phyloP scores from a whole-genome alignment of 176 grass and related monocot genomes.

The Thalia dealbata region DNA sequence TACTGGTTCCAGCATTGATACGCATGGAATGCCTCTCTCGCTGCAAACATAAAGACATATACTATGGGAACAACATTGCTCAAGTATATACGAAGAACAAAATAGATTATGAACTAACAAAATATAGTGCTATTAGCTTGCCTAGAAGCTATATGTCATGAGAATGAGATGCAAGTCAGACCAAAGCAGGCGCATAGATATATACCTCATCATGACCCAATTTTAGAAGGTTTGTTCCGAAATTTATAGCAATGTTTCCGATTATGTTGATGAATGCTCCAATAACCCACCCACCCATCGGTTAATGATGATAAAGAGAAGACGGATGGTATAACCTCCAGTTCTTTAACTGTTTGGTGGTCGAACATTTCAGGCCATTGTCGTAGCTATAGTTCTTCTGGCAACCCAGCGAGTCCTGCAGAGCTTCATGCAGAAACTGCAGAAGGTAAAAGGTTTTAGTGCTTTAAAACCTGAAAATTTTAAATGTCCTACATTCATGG shows the following conservation, averaged over 20 bases:
- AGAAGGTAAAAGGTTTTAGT: neutral
- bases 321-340: neutral
- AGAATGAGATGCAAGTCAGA: neutral
- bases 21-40: conserved; percentile 66
- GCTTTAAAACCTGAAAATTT: neutral
- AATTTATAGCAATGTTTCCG: conserved; percentile 96
- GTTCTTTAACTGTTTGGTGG: neutral
- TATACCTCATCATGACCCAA: conserved; percentile 93
- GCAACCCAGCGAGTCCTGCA: neutral
- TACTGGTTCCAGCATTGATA: conserved; percentile 52
- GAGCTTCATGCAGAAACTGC: neutral
- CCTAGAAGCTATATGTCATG: neutral
- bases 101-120: neutral
- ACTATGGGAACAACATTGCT: neutral
- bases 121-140: neutral
- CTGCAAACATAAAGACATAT: conserved; percentile 35
- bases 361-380: neutral
- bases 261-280: conserved; percentile 96
- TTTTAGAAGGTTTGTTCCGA: conserved; percentile 98
- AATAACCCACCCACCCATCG: conserved; percentile 93
- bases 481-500: neutral
- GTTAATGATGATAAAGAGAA: conserved; percentile 4
- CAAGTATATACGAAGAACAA: neutral
- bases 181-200: conserved; percentile 5
- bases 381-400: neutral